These are phyloP conservation scores for Geoglossum glabrum DNA, from an alignment of 495 filamentous ascomycete species.

Conservation along the genomic window DNA sequence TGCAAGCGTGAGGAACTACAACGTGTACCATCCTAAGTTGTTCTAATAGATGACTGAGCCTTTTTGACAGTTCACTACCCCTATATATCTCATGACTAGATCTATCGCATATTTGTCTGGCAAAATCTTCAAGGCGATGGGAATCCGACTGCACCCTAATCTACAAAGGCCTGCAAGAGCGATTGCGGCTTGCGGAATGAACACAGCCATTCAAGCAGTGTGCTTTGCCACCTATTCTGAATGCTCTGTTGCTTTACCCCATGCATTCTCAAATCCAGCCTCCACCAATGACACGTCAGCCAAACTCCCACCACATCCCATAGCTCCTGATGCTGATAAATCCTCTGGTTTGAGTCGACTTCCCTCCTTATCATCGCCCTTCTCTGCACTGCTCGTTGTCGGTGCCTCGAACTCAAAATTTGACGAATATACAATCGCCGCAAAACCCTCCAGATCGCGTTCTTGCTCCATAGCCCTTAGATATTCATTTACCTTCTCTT, in stretches of 20 bases:
- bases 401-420: constrained; percentile 7
- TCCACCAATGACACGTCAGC: background rate
- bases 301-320: background rate
- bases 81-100: background rate
- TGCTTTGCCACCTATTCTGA: background rate
- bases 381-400: background rate
- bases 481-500: constrained; percentile 75
- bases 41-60: background rate
- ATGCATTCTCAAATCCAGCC: background rate
- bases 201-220: background rate
- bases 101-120: background rate
- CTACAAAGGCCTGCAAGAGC: background rate
- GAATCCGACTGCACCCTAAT: background rate
- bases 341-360: background rate
- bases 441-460: constrained; percentile 7
- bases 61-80: background rate
- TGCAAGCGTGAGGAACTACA: background rate
- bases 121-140: background rate
- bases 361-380: background rate
- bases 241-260: background rate
- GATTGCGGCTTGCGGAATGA: background rate
- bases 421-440: constrained; percentile 6
- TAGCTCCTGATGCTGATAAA: background rate
- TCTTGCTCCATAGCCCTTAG: constrained; percentile 29
- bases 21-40: background rate